Evolutionary conservation across 2,329 filamentous ascomycete species (phyloP).

Genomic region (Parastagonospora nodorum): DNA sequence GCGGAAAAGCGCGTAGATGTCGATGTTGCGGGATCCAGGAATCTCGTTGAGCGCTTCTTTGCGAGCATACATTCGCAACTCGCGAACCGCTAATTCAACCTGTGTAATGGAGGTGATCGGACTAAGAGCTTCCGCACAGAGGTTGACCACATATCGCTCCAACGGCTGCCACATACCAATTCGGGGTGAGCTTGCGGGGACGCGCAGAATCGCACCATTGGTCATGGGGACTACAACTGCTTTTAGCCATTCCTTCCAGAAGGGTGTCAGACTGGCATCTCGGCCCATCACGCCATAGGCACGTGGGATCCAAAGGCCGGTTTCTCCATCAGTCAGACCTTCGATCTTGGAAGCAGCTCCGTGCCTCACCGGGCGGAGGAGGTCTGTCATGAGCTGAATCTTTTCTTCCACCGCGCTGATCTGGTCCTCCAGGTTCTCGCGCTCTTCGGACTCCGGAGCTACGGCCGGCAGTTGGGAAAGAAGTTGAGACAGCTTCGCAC

Average conservation of each 20-base stretch:
- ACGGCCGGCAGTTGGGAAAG: slow-evolving; percentile 81
- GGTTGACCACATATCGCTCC: slow-evolving; percentile 94
- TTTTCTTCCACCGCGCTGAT: slow-evolving; percentile 97
- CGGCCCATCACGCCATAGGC: slow-evolving; percentile 91
- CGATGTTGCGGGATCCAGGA: slow-evolving; percentile 86
- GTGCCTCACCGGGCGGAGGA: slow-evolving; percentile 88
- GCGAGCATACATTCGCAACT: slow-evolving; percentile 87
- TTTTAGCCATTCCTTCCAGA: slow-evolving; percentile 99
- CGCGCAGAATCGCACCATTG: slow-evolving; percentile 78
- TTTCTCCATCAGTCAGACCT: slow-evolving; percentile 91
- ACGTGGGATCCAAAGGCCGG: slow-evolving; percentile 91
- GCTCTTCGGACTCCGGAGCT: slow-evolving; percentile 76
- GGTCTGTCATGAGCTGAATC: slow-evolving; percentile 94
- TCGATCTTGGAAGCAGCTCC: slow-evolving; percentile 97
- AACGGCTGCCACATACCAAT: slow-evolving; percentile 95
- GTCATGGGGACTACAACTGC: slow-evolving; percentile 96
- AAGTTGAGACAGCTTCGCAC: slow-evolving; percentile 86
- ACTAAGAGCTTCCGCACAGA: slow-evolving; percentile 92
- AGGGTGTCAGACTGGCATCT: slow-evolving; percentile 80
- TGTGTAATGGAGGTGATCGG: slow-evolving; percentile 94
- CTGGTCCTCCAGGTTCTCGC: slow-evolving; percentile 87
- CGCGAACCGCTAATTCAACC: slow-evolving; percentile 87
- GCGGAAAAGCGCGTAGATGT: slow-evolving; percentile 91
- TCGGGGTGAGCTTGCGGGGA: slow-evolving; percentile 86
- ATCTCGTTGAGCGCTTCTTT: slow-evolving; percentile 94